A percentile compares a stretch with the other conserved stretches of the same genome.
phyloP scores from a whole-genome alignment of 2,329 filamentous ascomycete genomes.

The Hypoxylon sp. region DNA sequence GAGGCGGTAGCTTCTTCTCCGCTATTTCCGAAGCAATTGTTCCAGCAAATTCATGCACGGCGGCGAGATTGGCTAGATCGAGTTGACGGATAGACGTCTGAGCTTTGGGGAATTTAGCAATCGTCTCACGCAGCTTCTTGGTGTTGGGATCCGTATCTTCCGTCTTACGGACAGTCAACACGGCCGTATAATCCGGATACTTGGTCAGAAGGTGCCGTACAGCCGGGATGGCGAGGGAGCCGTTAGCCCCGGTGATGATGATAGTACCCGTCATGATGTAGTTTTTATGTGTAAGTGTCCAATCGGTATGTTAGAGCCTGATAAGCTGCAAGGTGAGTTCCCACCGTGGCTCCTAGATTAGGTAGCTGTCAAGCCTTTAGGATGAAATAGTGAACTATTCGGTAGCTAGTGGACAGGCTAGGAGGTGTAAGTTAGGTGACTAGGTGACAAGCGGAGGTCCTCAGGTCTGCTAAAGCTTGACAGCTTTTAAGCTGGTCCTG shows the following conservation, averaged over 20 bases:
- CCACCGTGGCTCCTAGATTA: slow-evolving; percentile 28
- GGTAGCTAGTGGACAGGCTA: slow-evolving; percentile 11
- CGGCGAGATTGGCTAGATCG: slow-evolving; percentile 56
- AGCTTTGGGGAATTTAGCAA: slow-evolving; percentile 57
- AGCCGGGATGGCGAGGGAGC: slow-evolving; percentile 53
- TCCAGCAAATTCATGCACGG: slow-evolving; percentile 56
- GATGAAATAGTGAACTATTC: slow-evolving; percentile 10
- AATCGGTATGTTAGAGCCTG: slow-evolving; percentile 15
- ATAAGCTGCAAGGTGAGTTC: slow-evolving; percentile 16
- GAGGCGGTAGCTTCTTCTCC: slow-evolving; percentile 51
- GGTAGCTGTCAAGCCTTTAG: slow-evolving; percentile 6
- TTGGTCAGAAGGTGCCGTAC: slow-evolving; percentile 45
- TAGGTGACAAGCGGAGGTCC: slow-evolving; percentile 3
- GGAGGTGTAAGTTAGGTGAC: slow-evolving; percentile 3
- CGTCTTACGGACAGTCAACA: slow-evolving; percentile 56
- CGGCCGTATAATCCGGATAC: slow-evolving; percentile 46
- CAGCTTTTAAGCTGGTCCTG: slow-evolving; percentile 11
- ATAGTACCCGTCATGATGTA: slow-evolving; percentile 54
- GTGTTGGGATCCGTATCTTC: slow-evolving; percentile 53
- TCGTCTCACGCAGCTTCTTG: slow-evolving; percentile 48
- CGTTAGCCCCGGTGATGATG: slow-evolving; percentile 58
- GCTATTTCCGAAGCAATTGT: slow-evolving; percentile 51
- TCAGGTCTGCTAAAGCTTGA: neutral
- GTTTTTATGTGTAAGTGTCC: slow-evolving; percentile 19
- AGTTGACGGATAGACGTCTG: slow-evolving; percentile 55